Conservation (phyloP, 2,329 filamentous ascomycete species). For the Bisporella sp. region DNA sequence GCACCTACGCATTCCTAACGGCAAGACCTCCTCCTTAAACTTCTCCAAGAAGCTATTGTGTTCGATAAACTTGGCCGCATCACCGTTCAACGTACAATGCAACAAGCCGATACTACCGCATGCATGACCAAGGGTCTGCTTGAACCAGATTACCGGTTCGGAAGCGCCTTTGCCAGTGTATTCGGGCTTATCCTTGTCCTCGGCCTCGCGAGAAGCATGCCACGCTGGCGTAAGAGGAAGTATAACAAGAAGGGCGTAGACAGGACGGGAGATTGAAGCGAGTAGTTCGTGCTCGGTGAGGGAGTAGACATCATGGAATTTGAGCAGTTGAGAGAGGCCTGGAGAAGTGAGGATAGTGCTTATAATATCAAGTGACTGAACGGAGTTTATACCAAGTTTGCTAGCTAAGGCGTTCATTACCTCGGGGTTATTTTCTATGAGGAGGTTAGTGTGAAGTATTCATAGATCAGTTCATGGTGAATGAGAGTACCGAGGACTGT, state of each 20-base stretch:
- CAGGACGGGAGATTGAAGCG: constrained; percentile 80
- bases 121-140: constrained; percentile 88
- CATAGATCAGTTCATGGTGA: too few species aligned
- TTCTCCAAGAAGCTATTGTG: constrained; percentile 54
- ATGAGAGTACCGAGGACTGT: constrained; percentile 12
- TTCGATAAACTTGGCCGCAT: constrained; percentile 51
- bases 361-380: too few species aligned
- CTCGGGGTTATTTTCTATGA: constrained; percentile 61
- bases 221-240: constrained; percentile 79
- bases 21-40: constrained; percentile 50
- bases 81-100: constrained; percentile 75
- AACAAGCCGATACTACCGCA: constrained; percentile 86
- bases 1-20: constrained; percentile 49
- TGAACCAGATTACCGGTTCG: constrained; percentile 88
- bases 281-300: constrained; percentile 81
- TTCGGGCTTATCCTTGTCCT: constrained; percentile 56
- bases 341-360: too few species aligned
- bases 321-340: constrained; percentile 60
- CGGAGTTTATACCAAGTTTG: constrained; percentile 54
- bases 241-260: constrained; percentile 82
- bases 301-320: constrained; percentile 87
- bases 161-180: constrained; percentile 62
- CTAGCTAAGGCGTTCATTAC: constrained; percentile 80
- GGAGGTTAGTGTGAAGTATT: neutral
- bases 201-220: constrained; percentile 65